Base-by-base conservation (phyloP, 2,329 filamentous ascomycete genomes). In the Boeremia exigua region DNA sequence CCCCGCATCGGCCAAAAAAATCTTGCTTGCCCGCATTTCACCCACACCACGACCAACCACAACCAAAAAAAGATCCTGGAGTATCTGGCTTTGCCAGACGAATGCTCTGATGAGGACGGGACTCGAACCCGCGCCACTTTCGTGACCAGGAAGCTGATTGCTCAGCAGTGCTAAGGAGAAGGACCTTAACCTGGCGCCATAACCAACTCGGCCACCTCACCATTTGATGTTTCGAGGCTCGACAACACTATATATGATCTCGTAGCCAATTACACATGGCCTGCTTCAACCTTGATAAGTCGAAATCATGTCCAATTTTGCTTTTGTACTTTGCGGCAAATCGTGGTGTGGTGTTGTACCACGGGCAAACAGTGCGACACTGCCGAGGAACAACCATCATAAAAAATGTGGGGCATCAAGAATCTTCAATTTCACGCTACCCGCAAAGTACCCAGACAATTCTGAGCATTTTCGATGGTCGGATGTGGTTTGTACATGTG, bases 101-200 rank as follows among this genome's bases (percentile, higher is more conserved):
- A 39, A 64, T 71, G 55, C 51, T 74, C 19, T 74, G 72, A 75
- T 72, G 68, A 73, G 72, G 73, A 70, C 72, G 72, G 65, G 72
- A 73, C 67, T 71, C 64, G 69, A 71, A 71, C 69, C 62, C 69
- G 71, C 69, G 72, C 72, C 69, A 72, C 67, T 74, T 74, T 73
- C 71, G 69, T 72, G 70, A 74, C 71, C 70, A 74, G 71, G 71
- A 74, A 70, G 60, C 58, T 53, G 27, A 57, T 48, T 52, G 48
- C 54, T 56, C 27, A 57, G 54, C 48, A 63, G 44, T 69, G 63
- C 61, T 71, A 71, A 72, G 68, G 51, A 58, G 19, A 2, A 15
- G 34, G 52, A 71, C 69, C 68, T 72, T 72, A 71, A 72, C 69
- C 68, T 71, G 68, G 68, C 69, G 68, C 69, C 69, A 70, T 72